A percentile compares a stretch with the other conserved stretches of the same genome.
phyloP scores from a whole-genome alignment of 2,329 filamentous ascomycete genomes.

The Cladophialophora chaetospira region DNA sequence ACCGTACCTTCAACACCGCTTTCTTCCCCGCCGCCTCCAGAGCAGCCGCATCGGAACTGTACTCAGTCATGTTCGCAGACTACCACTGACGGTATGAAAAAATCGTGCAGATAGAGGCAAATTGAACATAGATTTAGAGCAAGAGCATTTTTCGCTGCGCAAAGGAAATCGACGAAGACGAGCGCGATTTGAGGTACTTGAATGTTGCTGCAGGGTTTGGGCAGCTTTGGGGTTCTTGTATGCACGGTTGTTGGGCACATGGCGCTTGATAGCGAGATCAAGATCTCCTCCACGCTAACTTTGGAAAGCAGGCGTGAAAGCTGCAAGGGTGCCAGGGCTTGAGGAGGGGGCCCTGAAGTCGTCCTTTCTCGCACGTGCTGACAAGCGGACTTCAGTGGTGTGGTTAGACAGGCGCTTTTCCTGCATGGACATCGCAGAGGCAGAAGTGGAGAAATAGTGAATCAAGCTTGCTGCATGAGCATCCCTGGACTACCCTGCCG shows the following conservation, averaged over 20 bases:
- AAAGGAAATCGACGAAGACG: not conserved
- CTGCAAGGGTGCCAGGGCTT: slow-evolving; percentile 3
- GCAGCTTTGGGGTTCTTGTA: not conserved
- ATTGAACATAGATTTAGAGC: not conserved
- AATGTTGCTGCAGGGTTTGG: slow-evolving; percentile 1
- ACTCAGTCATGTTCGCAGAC: slow-evolving; percentile 19
- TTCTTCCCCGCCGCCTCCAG: slow-evolving; percentile 28
- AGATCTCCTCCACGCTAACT: slow-evolving; percentile 14
- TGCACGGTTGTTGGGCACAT: slow-evolving; percentile 9
- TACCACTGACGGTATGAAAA: not conserved
- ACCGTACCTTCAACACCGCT: slow-evolving; percentile 24
- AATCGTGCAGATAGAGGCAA: not conserved
- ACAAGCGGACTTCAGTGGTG: slow-evolving; percentile 5
- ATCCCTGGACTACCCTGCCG: not conserved
- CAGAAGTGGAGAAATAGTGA: not conserved
- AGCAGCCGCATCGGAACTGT: slow-evolving; percentile 25
- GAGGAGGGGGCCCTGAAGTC: not conserved
- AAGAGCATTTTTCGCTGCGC: not conserved
- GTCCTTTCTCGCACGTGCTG: not conserved
- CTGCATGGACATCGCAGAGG: not conserved
- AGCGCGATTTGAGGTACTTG: slow-evolving; percentile 8
- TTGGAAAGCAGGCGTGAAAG: slow-evolving; percentile 11
- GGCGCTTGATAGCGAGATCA: slow-evolving; percentile 11
- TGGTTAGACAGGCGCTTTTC: not conserved
- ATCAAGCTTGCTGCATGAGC: not conserved